phyloP scores from a whole-genome alignment of 306 rosid genomes.

The Cicer yamashitae region DNA sequence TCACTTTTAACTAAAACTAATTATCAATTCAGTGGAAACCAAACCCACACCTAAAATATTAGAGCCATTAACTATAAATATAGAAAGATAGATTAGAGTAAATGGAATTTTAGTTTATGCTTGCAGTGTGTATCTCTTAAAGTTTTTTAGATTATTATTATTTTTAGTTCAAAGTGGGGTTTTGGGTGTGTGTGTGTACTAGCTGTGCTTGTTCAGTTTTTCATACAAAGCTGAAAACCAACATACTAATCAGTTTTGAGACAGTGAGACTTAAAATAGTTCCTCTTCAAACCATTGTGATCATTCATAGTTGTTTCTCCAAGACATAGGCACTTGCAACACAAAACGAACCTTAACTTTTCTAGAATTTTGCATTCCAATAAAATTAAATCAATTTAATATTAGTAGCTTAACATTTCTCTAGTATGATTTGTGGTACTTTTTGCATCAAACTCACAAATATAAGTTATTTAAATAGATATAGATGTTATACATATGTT shows the following conservation, averaged over 20 bases:
- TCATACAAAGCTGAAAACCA: conserved; percentile 23
- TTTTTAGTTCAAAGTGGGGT: conserved; percentile 17
- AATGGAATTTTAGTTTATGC: conserved; percentile 2
- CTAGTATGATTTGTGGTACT: neutral
- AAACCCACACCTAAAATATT: too few species aligned
- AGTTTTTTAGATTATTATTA: neutral
- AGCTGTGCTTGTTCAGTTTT: conserved; percentile 24
- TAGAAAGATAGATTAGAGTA: neutral
- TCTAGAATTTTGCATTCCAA: conserved; percentile 24
- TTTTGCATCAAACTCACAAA: conserved; percentile 1
- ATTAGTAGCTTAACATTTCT: conserved; percentile 2
- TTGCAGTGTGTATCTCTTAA: conserved; percentile 5
- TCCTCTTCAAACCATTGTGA: conserved; percentile 28
- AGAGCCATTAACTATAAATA: too few species aligned
- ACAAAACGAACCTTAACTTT: conserved; percentile 17
- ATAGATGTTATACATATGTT: neutral
- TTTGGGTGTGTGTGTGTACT: conserved; percentile 1
- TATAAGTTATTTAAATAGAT: neutral
- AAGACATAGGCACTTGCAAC: conserved; percentile 32
- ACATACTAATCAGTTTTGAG: conserved; percentile 27
- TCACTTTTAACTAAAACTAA: too few species aligned
- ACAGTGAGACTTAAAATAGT: conserved; percentile 35
- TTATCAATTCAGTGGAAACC: too few species aligned
- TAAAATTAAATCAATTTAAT: conserved; percentile 18
- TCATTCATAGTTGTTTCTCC: conserved; percentile 35